Percentiles rank a stretch among this genome's conserved stretches.
phyloP scores from a whole-genome alignment of 306 rosid genomes.

The Begonia fuchsioides region DNA sequence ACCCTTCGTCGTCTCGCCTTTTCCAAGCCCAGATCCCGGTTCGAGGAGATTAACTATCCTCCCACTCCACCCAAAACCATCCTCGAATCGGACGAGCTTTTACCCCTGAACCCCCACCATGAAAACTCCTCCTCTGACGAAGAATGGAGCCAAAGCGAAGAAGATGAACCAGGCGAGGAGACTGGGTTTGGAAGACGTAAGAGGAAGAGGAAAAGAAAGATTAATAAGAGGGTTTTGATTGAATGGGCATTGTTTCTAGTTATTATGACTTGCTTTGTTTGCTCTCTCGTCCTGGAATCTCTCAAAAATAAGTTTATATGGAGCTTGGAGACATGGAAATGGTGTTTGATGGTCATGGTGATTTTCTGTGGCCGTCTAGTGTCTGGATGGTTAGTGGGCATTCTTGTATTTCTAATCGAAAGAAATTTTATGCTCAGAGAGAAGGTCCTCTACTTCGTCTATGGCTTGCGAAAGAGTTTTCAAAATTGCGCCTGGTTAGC shows the following conservation, averaged over 20 bases:
- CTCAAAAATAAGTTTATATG: constrained; percentile 12
- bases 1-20: constrained; percentile 21
- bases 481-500: constrained; percentile 38
- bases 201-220: constrained; percentile 14
- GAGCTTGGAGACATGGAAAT: constrained; percentile 29
- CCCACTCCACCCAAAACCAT: constrained; percentile 10
- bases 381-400: constrained; percentile 27
- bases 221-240: constrained; percentile 23
- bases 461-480: constrained; percentile 33
- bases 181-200: background rate
- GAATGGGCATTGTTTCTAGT: constrained; percentile 28
- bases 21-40: constrained; percentile 34
- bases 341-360: constrained; percentile 40
- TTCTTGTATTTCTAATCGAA: constrained; percentile 29
- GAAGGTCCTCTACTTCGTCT: constrained; percentile 28
- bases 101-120: background rate
- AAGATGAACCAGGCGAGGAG: constrained; percentile 9
- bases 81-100: constrained; percentile 9
- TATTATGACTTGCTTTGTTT: constrained; percentile 25
- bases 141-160: constrained; percentile 8
- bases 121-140: constrained; percentile 12
- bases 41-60: constrained; percentile 20
- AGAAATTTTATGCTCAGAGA: constrained; percentile 39
- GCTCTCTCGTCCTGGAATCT: constrained; percentile 15
- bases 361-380: constrained; percentile 34